Conservation (phyloP, 2,329 filamentous ascomycete genomes). For the Biscogniauxia sp. region DNA sequence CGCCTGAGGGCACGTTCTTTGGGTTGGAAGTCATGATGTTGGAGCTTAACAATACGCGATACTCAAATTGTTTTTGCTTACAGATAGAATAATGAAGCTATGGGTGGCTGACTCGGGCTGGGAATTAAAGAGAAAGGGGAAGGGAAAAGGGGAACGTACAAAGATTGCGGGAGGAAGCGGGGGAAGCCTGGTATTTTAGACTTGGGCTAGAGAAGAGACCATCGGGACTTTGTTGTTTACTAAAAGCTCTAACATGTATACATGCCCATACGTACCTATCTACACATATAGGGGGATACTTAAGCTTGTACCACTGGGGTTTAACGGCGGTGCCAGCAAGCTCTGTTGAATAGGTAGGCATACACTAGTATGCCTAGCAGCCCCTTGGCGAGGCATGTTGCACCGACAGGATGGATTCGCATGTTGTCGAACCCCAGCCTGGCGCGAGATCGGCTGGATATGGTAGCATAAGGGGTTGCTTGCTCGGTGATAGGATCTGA, state of each 20-base stretch:
- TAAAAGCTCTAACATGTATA: not conserved
- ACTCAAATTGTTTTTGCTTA: not conserved
- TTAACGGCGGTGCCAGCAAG: not conserved
- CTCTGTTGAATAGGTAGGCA: not conserved
- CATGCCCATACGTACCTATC: not conserved
- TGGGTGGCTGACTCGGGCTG: not conserved
- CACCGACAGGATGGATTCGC: not conserved
- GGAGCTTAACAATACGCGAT: not conserved
- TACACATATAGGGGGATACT: not conserved
- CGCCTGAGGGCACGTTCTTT: slow-evolving; percentile 10
- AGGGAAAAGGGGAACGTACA: not conserved
- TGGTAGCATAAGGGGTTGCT: not conserved
- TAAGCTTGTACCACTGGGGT: not conserved
- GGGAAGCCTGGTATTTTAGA: not conserved
- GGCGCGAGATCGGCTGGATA: not conserved
- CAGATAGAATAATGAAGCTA: not conserved
- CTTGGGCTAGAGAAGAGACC: not conserved
- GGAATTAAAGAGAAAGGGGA: not conserved
- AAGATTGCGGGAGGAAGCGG: not conserved
- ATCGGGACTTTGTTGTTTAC: not conserved
- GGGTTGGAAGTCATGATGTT: slow-evolving; percentile 14
- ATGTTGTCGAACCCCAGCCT: not conserved
- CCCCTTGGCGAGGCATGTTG: not conserved
- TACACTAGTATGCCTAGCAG: not conserved
- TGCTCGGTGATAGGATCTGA: not conserved